Evolutionary conservation across 768 basidiomycete species (phyloP).

Genomic region (Serendipita sp.): DNA sequence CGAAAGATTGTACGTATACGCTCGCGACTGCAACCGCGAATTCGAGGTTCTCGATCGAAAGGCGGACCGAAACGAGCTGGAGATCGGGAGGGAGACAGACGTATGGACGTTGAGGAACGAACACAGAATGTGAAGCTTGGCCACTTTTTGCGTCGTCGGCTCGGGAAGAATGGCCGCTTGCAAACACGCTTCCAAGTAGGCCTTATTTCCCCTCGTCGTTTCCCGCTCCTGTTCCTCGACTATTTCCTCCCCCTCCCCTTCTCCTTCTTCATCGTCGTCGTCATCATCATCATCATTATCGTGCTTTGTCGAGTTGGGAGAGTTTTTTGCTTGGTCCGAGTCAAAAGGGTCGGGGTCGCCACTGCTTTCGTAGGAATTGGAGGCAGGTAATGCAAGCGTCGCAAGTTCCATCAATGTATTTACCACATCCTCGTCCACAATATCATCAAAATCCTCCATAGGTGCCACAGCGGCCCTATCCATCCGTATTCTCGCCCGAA

Average conservation of each 20-base stretch:
- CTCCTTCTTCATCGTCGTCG: no score
- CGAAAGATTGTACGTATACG: constrained; percentile 47
- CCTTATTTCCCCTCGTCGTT: not conserved
- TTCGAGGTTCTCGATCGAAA: not conserved
- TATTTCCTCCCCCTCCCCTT: no score
- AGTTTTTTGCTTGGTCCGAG: no score
- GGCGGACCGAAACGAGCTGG: no score
- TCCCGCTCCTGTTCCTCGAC: no score
- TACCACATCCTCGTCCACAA: constrained; percentile 2
- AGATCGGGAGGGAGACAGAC: not conserved
- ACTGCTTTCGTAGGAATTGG: no score
- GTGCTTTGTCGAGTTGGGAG: no score
- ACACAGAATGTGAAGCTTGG: not conserved
- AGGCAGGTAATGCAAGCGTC: not conserved
- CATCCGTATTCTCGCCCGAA: not conserved
- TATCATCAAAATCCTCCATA: not conserved
- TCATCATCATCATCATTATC: no score
- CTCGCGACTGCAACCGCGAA: constrained; percentile 31
- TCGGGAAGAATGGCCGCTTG: not conserved
- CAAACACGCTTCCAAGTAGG: not conserved
- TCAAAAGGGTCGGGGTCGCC: no score
- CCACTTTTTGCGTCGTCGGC: not conserved
- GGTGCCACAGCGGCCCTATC: not conserved
- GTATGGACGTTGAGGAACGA: not conserved
- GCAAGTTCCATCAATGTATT: not conserved